Base-by-base conservation (phyloP, 129 eudicot species). In the Calendula officinalis region DNA sequence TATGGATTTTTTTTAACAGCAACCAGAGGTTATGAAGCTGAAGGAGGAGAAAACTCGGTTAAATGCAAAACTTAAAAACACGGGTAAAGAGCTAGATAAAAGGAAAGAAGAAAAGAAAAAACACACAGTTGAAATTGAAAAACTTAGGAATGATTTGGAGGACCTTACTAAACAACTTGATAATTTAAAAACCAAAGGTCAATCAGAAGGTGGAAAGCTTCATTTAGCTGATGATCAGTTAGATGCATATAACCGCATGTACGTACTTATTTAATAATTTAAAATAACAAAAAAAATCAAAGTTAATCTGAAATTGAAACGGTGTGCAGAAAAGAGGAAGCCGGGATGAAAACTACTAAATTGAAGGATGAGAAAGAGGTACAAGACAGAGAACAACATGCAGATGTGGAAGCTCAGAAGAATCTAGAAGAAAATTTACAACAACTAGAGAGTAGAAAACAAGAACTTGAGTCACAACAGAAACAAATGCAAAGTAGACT, bases 341-440 rank as follows among this genome's bases (percentile, higher is more conserved):
- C 97, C 57, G 99, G 97, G 22, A 88, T 75, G 95, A 85, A 76
- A 76, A 94, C 97, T 73, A 85, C 87, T 10, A 88, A 86, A 73
- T 64, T 88, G 64, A 80, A 81, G 73, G 97, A 85, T 62, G 97
- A 94, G 83, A 94, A 94, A 73, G 99, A 94, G 71, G 95, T 94
- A 38, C 81, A 79, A 51, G 97, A 94, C 69, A 76, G 99, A 84
- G 92, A 88, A 78, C 99, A 94, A 6, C 84, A 78, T 80, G 88
- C 95, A 73, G 97, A 81, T 54, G 47, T 80, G 40, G 99, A 94
- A 72, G 95, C 92, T 35, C 87, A 83, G 61, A 94, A 86, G 80
- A 88, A 94, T 77, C 66, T 88, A 68, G 92, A 81, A 75, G 99
- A 88, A 60, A 94, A 94, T 78, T 69, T 88, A 57, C 97, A 85